Evolutionary conservation across 148 eudicot species (phyloP), one percentile per base, ranked within the genome.

Genomic region (Pouteria glomerata): DNA sequence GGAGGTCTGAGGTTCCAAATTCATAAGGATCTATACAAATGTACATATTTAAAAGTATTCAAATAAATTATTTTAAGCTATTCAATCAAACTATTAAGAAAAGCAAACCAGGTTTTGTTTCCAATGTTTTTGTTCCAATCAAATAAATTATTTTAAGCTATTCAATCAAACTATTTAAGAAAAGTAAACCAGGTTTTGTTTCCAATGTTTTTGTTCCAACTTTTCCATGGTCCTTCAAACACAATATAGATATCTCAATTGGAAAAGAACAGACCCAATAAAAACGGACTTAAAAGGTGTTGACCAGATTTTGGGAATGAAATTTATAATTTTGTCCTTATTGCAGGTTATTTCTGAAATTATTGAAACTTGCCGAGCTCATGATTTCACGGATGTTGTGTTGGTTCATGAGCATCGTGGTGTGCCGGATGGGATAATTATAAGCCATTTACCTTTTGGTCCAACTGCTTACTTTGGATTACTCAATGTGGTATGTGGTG

Each of bases 321-420:
- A 11, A 21, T 27, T 45, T 8, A 44, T 30, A 53, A 2, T 33
- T 60, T 63, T 30, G 26, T 2, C n/a, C n/a, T n/a, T n/a, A n/a
- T n/a, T 76, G 77, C 86, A 92, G 97, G 84, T 89, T 73, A 85
- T 88, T 56, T 77, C 85, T 69, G 97, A 95, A 81, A 95, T 95
- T 76, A 83, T 92, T 71, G 97, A 89, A 78, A 85, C 90, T 37
- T 91, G 99, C 76, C 89, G 94, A 42, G 74, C 94, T 69, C 91
- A 88, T 82, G 99, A 87, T 50, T 89, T 89, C 52, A 86, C 99
- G 15, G 97, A 95, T 80, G 88, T 95, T 62, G 81, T 95, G 29
- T 83, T 92, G 66, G 92, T 95, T 76, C 96, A 95, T 81, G 99
- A 95, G 79, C 93, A 89, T 76, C 99, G 99, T 75, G 99, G 99